Conservation (phyloP, 495 filamentous ascomycete genomes). For the Thozetella sp. region DNA sequence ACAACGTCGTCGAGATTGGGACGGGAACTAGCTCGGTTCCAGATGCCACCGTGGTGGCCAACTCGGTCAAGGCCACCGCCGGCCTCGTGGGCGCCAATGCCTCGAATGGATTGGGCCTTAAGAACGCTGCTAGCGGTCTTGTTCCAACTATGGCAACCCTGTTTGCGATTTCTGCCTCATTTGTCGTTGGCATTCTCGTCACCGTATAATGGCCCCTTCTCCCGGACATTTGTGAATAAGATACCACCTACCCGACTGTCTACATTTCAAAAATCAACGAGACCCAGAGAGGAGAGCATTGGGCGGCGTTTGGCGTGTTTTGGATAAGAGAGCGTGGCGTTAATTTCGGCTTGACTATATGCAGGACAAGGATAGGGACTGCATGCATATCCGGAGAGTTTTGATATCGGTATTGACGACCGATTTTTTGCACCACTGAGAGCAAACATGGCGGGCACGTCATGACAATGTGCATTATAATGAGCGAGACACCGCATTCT, state of each 20-base stretch:
- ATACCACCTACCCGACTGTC: background rate
- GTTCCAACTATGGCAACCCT: background rate
- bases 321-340: background rate
- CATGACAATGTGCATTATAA: too few species aligned
- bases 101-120: background rate
- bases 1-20: constrained; percentile 72
- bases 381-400: background rate
- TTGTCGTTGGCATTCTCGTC: background rate
- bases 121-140: background rate
- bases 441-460: too few species aligned
- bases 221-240: background rate
- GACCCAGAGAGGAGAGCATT: too few species aligned
- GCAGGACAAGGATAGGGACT: background rate
- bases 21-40: constrained; percentile 67
- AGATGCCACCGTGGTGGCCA: constrained; percentile 65
- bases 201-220: background rate
- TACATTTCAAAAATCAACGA: background rate
- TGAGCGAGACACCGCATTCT: background rate
- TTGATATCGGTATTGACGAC: constrained; percentile 1
- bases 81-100: constrained; percentile 21
- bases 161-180: background rate
- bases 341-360: too few species aligned
- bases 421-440: too few species aligned
- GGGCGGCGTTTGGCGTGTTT: background rate
- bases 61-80: constrained; percentile 59